Conservation (phyloP, 495 filamentous ascomycete species). For the Penicillium pancosmium region DNA sequence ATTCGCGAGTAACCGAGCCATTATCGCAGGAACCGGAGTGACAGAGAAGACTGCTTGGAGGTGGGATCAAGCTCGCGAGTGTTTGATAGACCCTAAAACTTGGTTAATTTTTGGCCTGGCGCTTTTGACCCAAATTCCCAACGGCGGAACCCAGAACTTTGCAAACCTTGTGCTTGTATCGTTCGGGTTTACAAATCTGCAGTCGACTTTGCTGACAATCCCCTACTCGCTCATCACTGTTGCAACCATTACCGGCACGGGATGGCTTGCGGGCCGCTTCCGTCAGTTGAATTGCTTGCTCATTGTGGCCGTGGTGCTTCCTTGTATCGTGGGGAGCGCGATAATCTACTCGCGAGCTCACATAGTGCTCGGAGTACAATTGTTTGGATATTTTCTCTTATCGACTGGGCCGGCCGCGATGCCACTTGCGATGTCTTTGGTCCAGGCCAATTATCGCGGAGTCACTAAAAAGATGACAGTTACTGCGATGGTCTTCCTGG, state of each 20-base stretch:
- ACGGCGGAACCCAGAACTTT: slow-evolving; percentile 51
- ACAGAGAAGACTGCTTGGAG: slow-evolving; percentile 61
- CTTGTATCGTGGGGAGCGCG: slow-evolving; percentile 56
- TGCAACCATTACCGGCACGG: slow-evolving; percentile 36
- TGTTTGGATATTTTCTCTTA: slow-evolving; percentile 62
- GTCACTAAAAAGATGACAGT: slow-evolving; percentile 67
- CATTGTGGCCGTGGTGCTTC: slow-evolving; percentile 29
- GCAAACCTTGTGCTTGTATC: slow-evolving; percentile 46
- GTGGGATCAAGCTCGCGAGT: slow-evolving; percentile 54
- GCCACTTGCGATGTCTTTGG: slow-evolving; percentile 57
- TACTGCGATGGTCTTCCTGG: slow-evolving; percentile 45
- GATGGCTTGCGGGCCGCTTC: slow-evolving; percentile 41
- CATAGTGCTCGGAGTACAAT: slow-evolving; percentile 48
- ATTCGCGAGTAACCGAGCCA: slow-evolving; percentile 52
- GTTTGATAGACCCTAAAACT: slow-evolving; percentile 57
- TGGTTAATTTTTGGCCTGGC: slow-evolving; percentile 64
- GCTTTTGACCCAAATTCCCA: slow-evolving; percentile 50
- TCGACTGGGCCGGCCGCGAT: slow-evolving; percentile 57
- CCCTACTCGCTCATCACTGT: slow-evolving; percentile 47
- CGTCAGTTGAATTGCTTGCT: slow-evolving; percentile 36
- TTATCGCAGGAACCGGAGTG: slow-evolving; percentile 44
- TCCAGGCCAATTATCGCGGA: slow-evolving; percentile 62
- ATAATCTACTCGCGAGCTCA: slow-evolving; percentile 61
- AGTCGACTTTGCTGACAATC: slow-evolving; percentile 46
- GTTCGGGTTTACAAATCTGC: slow-evolving; percentile 46